Percentiles rank a stretch among this genome's conserved stretches.
Evolutionary conservation across 768 basidiomycete genomes (phyloP).

Genomic region (Pluteus cervinus): DNA sequence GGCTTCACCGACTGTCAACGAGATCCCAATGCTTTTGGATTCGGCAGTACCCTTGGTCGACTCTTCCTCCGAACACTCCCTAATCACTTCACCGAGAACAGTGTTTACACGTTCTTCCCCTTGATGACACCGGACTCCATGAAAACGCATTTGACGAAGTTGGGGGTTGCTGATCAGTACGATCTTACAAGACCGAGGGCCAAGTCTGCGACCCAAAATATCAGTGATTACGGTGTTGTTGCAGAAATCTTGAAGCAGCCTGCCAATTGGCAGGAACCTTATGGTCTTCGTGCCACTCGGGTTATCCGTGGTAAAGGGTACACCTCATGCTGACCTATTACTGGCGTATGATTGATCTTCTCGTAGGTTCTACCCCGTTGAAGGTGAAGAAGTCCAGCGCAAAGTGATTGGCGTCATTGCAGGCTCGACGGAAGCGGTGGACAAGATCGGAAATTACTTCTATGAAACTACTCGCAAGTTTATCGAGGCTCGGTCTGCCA

Average conservation of each 20-base stretch:
- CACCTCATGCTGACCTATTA: too few species aligned
- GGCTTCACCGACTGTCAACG: constrained; percentile 81
- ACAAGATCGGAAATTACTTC: constrained; percentile 57
- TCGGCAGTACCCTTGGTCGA: constrained; percentile 70
- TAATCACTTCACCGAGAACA: constrained; percentile 59
- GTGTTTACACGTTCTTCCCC: constrained; percentile 84
- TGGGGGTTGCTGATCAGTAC: constrained; percentile 51
- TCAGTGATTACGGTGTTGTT: constrained; percentile 46
- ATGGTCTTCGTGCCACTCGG: constrained; percentile 41
- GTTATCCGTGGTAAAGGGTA: constrained; percentile 61
- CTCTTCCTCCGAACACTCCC: constrained; percentile 73
- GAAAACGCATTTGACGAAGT: constrained; percentile 49
- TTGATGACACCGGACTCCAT: constrained; percentile 74
- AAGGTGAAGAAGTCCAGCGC: too few species aligned
- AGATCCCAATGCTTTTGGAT: constrained; percentile 63
- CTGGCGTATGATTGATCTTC: too few species aligned
- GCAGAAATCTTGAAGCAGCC: constrained; percentile 43
- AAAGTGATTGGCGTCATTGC: too few species aligned
- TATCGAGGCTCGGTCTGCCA: constrained; percentile 46
- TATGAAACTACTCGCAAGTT: constrained; percentile 56
- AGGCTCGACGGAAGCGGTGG: constrained; percentile 44
- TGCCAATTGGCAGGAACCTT: constrained; percentile 40
- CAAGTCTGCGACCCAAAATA: constrained; percentile 17
- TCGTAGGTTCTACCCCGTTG: too few species aligned
- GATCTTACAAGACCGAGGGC: constrained; percentile 43